Evolutionary conservation across 371 early-diverging fungal genomes (phyloP), one percentile per base, ranked within the genome.

Genomic region (Dentiscutata heterogama): DNA sequence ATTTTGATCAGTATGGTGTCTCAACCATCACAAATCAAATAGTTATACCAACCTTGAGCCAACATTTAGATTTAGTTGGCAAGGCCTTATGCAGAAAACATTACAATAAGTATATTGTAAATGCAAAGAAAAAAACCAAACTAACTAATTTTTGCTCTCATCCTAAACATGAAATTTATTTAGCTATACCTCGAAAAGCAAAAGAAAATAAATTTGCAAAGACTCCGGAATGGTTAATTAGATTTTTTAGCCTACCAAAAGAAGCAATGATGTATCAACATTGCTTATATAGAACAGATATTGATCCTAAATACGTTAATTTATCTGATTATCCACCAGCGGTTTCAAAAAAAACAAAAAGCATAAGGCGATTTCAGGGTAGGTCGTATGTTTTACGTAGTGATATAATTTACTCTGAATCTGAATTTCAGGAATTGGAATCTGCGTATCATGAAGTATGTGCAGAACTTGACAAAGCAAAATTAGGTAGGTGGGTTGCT

Each of bases 31-130:
- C 76, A 27, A 60, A 75, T 20, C 54, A 39, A 54, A 31, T 75
- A 39, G 54, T 31, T 14, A 75, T 75, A 75, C 35, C 60, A 31
- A 20, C n/a, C 14, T 58, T 13, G 4, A 75, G 58, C 56, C 29
- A 58, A 58, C 58, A 35, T 58, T n/a, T 60, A 0, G 14, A 76
- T 53, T 76, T 60, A 27, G 58, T 60, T 60, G 42, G 6, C 11
- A 61, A 76, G 8, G 61, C 58, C 22, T 46, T 76, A 53, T 76
- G 39, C 25, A 0, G n/a, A 76, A 60, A 76, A 31, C 42, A 76
- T 60, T 51, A 76, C 42, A 76, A 76, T 61, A 76, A 76, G 5
- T 25, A 60, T 60, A 61, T 76, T 20, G 63, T 76, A 20, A 76
- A 76, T 76, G 60, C 35, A 76, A 75, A 61, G 29, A 35, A 16